A percentile compares a stretch with the other conserved stretches of the same genome.
Evolutionary conservation across 2,329 filamentous ascomycete genomes (phyloP).

Genomic region (Leptographium wingfieldii): DNA sequence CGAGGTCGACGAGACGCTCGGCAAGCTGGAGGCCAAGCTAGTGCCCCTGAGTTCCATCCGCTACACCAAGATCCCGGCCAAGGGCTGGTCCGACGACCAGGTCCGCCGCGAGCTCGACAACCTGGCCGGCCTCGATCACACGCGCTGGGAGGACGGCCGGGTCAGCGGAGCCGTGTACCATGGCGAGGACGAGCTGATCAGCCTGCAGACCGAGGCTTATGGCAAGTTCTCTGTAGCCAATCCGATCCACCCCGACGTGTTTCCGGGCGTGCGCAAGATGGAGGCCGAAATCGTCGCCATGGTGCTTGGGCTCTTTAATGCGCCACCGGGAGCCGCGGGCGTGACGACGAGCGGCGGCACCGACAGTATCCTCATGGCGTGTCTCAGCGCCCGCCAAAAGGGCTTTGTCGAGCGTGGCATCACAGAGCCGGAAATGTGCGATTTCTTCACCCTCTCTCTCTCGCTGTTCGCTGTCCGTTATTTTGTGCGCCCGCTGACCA

Average conservation of each 20-base stretch:
- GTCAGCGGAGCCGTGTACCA: slow-evolving; percentile 96
- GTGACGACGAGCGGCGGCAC: slow-evolving; percentile 88
- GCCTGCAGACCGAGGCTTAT: slow-evolving; percentile 85
- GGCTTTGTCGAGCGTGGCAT: slow-evolving; percentile 75
- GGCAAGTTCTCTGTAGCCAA: slow-evolving; percentile 91
- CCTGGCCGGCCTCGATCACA: slow-evolving; percentile 80
- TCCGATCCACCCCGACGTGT: slow-evolving; percentile 95
- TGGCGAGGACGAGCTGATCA: slow-evolving; percentile 68
- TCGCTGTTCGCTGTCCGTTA: neutral
- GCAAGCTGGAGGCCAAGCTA: slow-evolving; percentile 73
- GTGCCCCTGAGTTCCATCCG: slow-evolving; percentile 55
- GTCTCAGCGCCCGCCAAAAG: slow-evolving; percentile 79
- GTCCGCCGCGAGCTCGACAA: slow-evolving; percentile 68
- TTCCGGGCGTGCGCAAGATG: slow-evolving; percentile 97
- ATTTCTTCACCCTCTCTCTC: slow-evolving; percentile 4
- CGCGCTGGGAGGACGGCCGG: slow-evolving; percentile 88
- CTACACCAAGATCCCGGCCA: slow-evolving; percentile 65
- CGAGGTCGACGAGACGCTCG: slow-evolving; percentile 67
- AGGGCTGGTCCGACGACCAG: slow-evolving; percentile 70
- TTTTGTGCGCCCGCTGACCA: neutral
- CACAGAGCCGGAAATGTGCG: slow-evolving; percentile 87
- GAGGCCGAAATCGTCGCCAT: slow-evolving; percentile 96
- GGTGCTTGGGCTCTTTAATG: slow-evolving; percentile 83
- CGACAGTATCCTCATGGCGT: slow-evolving; percentile 94
- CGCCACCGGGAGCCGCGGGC: slow-evolving; percentile 71